These are phyloP conservation scores for Trametes cubensis DNA, from an alignment of 768 basidiomycete genomes.

Conservation along the genomic window DNA sequence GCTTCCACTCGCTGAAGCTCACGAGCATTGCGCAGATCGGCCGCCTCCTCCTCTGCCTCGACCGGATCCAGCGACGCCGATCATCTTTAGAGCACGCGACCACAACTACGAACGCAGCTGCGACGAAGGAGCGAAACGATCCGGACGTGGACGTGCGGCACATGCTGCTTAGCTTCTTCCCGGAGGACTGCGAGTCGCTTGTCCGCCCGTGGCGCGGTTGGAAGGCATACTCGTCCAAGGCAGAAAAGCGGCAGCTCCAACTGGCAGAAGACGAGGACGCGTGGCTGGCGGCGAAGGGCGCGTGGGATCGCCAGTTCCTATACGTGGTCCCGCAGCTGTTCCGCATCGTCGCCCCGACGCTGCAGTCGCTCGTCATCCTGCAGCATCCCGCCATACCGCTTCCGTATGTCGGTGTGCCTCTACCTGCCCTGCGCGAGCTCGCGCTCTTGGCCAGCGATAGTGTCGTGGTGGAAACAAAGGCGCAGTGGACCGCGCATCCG, in stretches of 20 bases:
- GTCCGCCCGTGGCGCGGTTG: conserved; percentile 14
- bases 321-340: conserved; percentile 15
- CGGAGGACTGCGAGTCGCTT: conserved; percentile 19
- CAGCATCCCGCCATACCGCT: conserved; percentile 8
- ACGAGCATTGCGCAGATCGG: conserved; percentile 17
- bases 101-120: not conserved
- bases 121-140: too few relatives aligned
- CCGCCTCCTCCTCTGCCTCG: conserved; percentile 17
- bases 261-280: conserved; percentile 8
- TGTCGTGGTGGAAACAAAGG: not conserved
- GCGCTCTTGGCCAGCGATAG: conserved; percentile 12
- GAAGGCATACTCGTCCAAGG: conserved; percentile 13
- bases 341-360: conserved; percentile 14
- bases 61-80: conserved; percentile 9
- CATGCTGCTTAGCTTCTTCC: conserved; percentile 19
- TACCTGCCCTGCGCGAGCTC: conserved; percentile 9
- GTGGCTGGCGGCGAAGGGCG: conserved; percentile 15
- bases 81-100: not conserved
- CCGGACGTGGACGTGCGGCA: conserved; percentile 5
- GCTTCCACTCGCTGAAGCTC: conserved; percentile 19
- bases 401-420: not conserved
- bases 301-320: conserved; percentile 18
- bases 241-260: conserved; percentile 5
- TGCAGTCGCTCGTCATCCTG: conserved; percentile 11
- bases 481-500: not conserved